phyloP scores from a whole-genome alignment of 2,329 filamentous ascomycete species.

The Penicillium occitanis region DNA sequence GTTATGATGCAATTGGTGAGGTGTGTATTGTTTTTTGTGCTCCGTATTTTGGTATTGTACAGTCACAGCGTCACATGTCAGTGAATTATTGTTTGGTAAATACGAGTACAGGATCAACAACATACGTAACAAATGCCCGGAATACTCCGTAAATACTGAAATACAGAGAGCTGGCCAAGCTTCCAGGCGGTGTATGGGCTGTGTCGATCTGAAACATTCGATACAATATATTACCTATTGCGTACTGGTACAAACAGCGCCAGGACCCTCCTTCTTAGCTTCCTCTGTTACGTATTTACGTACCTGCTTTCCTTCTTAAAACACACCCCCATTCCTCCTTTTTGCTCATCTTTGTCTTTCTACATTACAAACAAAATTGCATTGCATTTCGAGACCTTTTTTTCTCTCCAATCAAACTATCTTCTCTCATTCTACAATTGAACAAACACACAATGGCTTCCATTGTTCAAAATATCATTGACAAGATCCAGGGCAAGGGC shows the following conservation, averaged over 20 bases:
- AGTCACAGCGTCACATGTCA: not conserved
- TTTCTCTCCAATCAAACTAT: not conserved
- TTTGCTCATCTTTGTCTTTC: slow-evolving; percentile 6
- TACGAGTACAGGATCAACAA: not conserved
- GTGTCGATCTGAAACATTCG: slow-evolving; percentile 10
- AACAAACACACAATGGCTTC: slow-evolving; percentile 34
- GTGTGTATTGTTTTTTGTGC: not conserved
- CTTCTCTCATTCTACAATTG: not conserved
- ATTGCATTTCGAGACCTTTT: not conserved
- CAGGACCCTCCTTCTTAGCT: slow-evolving; percentile 1
- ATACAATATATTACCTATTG: not conserved
- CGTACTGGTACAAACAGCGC: slow-evolving; percentile 4
- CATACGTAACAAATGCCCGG: not conserved
- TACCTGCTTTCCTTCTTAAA: slow-evolving; percentile 1
- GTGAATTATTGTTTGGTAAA: not conserved
- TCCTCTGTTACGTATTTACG: slow-evolving; percentile 8
- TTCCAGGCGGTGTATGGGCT: slow-evolving; percentile 6
- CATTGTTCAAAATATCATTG: slow-evolving; percentile 49
- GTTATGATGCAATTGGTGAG: not conserved
- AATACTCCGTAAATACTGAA: not conserved
- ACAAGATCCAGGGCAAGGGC: slow-evolving; percentile 46
- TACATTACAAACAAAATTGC: not conserved
- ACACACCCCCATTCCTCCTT: slow-evolving; percentile 1
- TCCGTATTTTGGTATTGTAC: not conserved
- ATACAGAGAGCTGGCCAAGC: not conserved